phyloP scores from a whole-genome alignment of 108 stramenopile genomes.

The Nannochloropsis gaditana region DNA sequence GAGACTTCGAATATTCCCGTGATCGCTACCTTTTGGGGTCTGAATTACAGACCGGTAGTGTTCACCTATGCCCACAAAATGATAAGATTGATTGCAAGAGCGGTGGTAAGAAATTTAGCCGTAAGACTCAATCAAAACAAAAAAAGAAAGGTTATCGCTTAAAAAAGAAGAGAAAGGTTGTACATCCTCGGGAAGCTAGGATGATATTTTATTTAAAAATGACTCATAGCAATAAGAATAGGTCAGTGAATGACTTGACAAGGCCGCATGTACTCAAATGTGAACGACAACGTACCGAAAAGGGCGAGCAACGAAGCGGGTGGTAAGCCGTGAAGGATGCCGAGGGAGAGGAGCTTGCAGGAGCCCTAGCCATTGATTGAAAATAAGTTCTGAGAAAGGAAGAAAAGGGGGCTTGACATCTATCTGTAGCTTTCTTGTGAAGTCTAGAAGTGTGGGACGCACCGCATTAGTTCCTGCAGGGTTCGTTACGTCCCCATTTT shows the following conservation, averaged over 20 bases:
- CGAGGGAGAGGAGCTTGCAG: constrained; percentile 10
- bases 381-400: neutral
- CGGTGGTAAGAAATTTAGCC: no score
- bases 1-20: neutral
- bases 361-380: neutral
- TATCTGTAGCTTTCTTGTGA: no score
- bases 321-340: neutral
- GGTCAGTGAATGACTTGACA: no score
- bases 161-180: no score
- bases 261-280: no score
- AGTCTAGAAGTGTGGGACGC: neutral
- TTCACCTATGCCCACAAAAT: neutral
- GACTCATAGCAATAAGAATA: no score
- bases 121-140: no score
- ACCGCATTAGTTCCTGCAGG: neutral
- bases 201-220: no score
- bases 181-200: no score
- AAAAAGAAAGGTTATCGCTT: no score
- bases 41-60: neutral
- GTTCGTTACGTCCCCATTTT: neutral
- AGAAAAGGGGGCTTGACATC: neutral
- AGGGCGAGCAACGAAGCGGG: neutral
- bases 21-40: constrained; percentile 4
- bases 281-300: neutral
- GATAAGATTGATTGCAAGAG: no score